Evolutionary conservation across 305 asterid species (phyloP), one percentile per base, ranked within the genome.

Genomic region (Rubia tinctorum): DNA sequence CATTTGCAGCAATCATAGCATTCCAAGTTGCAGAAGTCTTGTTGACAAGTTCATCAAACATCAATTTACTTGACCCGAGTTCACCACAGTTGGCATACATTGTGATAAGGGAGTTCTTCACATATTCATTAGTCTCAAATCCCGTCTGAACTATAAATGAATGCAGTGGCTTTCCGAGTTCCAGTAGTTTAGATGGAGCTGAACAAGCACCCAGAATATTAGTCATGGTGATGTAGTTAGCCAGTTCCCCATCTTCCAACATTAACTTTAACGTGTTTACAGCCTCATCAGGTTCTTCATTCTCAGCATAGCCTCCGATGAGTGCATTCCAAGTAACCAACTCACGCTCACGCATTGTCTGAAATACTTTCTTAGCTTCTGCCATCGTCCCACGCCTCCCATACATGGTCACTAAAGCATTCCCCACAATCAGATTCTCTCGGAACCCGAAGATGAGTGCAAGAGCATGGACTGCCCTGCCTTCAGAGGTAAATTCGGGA

Each of bases 241-340:
- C 80, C 72, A 82, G 70, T 11, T 76, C 67, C n/a, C 88, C 88
- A 8, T 72, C 66, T 73, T 75, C 84, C 80, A 91, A 82, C 96
- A 92, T 84, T 76, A 76, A 71, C 73, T 84, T 89, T 62, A 80
- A 92, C 72, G 81, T 76, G 73, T 78, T 62, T 55, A 86, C 70
- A 43, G 87, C 93, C 79, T 84, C 83, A 2, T 81, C 88, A 17
- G 80, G 78, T 69, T 89, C 82, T 55, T 81, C 80, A 69, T 84
- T 88, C 76, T 86, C 95, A 5, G 91, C 87, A 79, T 84, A 88
- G 55, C 91, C 86, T 78, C 97, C 93, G 10, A 90, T 86, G 70
- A 92, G 78, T 34, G 96, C 87, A 84, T 92, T 92, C 98, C 98
- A 92, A 8, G 97, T 86, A 67, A 92, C 95, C 88, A 90, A 76